Conservation (phyloP, 2,329 filamentous ascomycete genomes). For the Didymella lethalis region DNA sequence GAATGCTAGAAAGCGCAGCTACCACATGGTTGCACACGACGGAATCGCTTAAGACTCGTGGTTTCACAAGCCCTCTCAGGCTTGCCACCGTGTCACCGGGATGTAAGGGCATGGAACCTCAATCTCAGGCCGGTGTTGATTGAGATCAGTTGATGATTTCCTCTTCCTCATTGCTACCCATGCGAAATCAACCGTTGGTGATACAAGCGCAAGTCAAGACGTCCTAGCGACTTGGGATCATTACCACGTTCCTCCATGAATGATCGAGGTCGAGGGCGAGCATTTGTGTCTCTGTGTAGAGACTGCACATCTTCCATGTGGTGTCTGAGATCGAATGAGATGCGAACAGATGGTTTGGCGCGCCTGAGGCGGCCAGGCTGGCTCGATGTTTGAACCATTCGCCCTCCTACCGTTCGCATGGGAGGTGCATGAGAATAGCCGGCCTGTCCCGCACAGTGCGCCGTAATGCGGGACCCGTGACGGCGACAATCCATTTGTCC, state of each 20-base stretch:
- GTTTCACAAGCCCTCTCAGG: constrained; percentile 29
- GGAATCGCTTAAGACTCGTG: constrained; percentile 40
- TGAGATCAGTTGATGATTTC: constrained; percentile 28
- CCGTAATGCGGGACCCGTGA: constrained; percentile 40
- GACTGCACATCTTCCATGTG: constrained; percentile 16
- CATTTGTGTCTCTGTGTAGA: constrained; percentile 15
- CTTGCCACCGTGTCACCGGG: constrained; percentile 27
- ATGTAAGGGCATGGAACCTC: constrained; percentile 23
- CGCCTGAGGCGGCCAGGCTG: constrained; percentile 42
- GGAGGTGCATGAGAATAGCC: constrained; percentile 34
- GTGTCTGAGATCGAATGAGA: constrained; percentile 35
- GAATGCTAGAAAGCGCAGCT: constrained; percentile 17
- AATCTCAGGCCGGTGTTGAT: constrained; percentile 9
- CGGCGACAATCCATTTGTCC: constrained; percentile 20
- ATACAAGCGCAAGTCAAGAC: constrained; percentile 35
- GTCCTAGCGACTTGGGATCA: constrained; percentile 22
- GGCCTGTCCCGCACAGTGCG: constrained; percentile 32
- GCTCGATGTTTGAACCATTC: constrained; percentile 20
- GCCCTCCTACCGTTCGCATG: constrained; percentile 44
- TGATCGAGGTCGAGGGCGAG: constrained; percentile 12
- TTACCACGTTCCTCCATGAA: constrained; percentile 37
- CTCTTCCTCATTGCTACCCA: constrained; percentile 23
- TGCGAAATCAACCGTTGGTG: constrained; percentile 41
- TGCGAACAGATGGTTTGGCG: constrained; percentile 50
- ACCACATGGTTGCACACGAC: constrained; percentile 37